Evolutionary conservation across 78 protist genomes (phyloP).

Genomic region (Mastigamoeba balamuthi): DNA sequence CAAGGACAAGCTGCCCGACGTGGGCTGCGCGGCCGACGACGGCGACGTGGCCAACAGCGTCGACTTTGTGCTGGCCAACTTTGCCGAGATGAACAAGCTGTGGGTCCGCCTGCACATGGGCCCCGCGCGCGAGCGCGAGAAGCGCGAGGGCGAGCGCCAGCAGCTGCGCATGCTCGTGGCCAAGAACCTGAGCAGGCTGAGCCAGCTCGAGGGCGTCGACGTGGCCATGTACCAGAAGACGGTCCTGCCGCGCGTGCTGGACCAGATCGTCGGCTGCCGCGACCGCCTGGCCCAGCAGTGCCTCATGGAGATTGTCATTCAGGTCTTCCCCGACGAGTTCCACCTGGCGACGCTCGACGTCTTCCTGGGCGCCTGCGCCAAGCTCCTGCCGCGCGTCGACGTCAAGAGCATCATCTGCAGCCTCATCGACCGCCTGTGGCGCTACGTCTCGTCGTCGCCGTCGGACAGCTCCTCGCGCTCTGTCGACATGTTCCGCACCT

Average conservation of each 20-base stretch:
- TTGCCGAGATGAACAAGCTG: conserved; percentile 93
- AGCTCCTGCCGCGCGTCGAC: conserved; percentile 75
- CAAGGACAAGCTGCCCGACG: conserved; percentile 83
- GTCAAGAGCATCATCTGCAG: conserved; percentile 61
- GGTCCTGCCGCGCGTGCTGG: neutral
- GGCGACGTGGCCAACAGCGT: conserved; percentile 69
- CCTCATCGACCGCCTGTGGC: conserved; percentile 71
- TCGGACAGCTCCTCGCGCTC: conserved; percentile 27
- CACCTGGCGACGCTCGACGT: conserved; percentile 78
- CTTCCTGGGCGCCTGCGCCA: conserved; percentile 50
- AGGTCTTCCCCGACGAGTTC: conserved; percentile 90
- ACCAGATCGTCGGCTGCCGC: conserved; percentile 57
- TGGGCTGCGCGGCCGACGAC: conserved; percentile 3
- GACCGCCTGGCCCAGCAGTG: conserved; percentile 96
- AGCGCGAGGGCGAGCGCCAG: conserved; percentile 79
- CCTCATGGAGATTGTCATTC: conserved; percentile 87
- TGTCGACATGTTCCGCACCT: conserved; percentile 56
- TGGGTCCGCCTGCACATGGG: conserved; percentile 96
- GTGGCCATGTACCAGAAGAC: conserved; percentile 1
- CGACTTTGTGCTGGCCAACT: conserved; percentile 82
- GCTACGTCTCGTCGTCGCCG: conserved; percentile 48
- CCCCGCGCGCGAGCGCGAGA: conserved; percentile 60
- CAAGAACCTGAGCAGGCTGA: conserved; percentile 74
- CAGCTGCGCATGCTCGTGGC: conserved; percentile 87
- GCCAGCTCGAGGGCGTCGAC: conserved; percentile 78